A percentile compares a stretch with the other conserved stretches of the same genome.
Conservation (phyloP, 164 flowering plant species). For the Annona squamosa region DNA sequence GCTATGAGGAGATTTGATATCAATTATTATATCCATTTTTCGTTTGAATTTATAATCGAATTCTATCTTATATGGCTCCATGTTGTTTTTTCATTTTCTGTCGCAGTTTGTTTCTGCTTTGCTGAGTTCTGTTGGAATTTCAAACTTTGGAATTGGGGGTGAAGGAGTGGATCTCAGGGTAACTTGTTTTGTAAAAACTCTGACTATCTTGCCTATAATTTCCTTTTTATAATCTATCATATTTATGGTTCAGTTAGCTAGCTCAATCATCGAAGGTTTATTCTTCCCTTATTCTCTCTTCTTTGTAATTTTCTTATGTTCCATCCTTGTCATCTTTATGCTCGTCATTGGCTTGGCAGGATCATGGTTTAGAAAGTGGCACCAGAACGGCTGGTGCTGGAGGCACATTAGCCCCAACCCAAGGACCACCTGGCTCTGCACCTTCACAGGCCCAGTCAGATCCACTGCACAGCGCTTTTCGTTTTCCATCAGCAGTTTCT, state of each 20-base stretch:
- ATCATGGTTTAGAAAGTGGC: conserved; percentile 26
- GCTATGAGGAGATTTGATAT: not conserved
- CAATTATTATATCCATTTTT: not conserved
- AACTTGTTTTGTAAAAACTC: conserved; percentile 8
- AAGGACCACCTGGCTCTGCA: conserved; percentile 31
- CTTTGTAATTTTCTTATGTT: not conserved
- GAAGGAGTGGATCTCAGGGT: conserved; percentile 52
- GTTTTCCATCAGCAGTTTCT: conserved; percentile 40
- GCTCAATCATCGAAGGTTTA: not conserved
- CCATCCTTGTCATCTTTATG: not conserved
- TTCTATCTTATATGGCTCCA: conserved; percentile 8
- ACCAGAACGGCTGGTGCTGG: conserved; percentile 22
- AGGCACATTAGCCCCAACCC: conserved; percentile 20
- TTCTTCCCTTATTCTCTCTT: not conserved
- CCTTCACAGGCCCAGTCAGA: conserved; percentile 25
- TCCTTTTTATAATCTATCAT: not conserved
- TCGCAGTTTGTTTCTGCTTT: conserved; percentile 75
- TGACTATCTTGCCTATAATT: not conserved
- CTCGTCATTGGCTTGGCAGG: conserved; percentile 24
- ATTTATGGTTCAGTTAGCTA: not conserved
- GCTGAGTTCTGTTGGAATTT: conserved; percentile 67
- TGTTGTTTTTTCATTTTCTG: not conserved
- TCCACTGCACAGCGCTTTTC: conserved; percentile 26
- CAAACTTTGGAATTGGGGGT: conserved; percentile 32
- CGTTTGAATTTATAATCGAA: not conserved